A percentile compares a stretch with the other conserved stretches of the same genome.
Conservation (phyloP, 2,329 filamentous ascomycete species). For the Exophiala lecanii-corni region DNA sequence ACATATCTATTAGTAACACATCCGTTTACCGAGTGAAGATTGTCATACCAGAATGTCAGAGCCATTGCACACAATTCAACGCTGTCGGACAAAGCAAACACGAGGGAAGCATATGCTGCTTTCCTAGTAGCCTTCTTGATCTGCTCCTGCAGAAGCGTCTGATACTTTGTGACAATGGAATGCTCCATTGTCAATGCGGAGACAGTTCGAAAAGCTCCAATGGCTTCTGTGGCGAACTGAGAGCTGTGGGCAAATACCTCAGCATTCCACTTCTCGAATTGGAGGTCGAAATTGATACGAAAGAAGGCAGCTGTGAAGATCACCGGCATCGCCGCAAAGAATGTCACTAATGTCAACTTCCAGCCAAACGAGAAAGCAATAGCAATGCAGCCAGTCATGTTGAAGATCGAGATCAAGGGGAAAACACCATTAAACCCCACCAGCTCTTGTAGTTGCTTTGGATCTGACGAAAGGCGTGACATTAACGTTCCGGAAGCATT, state of each 20-base stretch:
- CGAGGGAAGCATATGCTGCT: slow-evolving; percentile 56
- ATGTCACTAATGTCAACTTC: slow-evolving; percentile 67
- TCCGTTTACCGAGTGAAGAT: not conserved
- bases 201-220: slow-evolving; percentile 70
- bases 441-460: slow-evolving; percentile 48
- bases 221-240: slow-evolving; percentile 69
- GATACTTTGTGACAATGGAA: slow-evolving; percentile 59
- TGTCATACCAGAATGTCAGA: slow-evolving; percentile 51
- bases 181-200: slow-evolving; percentile 65
- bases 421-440: slow-evolving; percentile 62
- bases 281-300: slow-evolving; percentile 20
- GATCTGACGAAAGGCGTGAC: slow-evolving; percentile 45
- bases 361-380: slow-evolving; percentile 70
- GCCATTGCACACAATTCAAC: slow-evolving; percentile 60
- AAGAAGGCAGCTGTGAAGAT: slow-evolving; percentile 47
- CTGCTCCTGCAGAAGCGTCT: slow-evolving; percentile 54
- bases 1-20: slow-evolving; percentile 1
- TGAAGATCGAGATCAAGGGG: slow-evolving; percentile 66
- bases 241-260: slow-evolving; percentile 54
- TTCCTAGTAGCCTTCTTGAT: slow-evolving; percentile 57
- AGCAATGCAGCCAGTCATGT: slow-evolving; percentile 58
- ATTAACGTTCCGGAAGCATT: slow-evolving; percentile 48
- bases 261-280: slow-evolving; percentile 22
- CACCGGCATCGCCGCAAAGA: slow-evolving; percentile 55
- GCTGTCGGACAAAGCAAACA: slow-evolving; percentile 68